These are phyloP conservation scores for Aspergillus haitiensis DNA, from an alignment of 495 filamentous ascomycete species.

Conservation along the genomic window DNA sequence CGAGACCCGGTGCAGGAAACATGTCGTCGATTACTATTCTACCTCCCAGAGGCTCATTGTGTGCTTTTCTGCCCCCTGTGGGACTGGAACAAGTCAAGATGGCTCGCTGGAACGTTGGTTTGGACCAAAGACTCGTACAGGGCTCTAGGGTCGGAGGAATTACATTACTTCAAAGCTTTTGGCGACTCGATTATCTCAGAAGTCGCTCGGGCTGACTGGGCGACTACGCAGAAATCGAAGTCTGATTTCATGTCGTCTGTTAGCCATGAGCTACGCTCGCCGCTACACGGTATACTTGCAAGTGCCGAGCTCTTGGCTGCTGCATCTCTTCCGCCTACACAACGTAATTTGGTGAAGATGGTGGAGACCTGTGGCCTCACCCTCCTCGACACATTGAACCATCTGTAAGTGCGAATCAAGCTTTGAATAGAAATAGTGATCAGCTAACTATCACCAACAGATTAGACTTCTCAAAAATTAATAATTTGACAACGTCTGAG, in stretches of 20 bases:
- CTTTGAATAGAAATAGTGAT: background rate
- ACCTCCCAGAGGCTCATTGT: slow-evolving; percentile 52
- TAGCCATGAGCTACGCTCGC: slow-evolving; percentile 70
- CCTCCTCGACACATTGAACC: slow-evolving; percentile 68
- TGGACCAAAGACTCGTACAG: slow-evolving; percentile 56
- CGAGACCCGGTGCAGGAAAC: background rate
- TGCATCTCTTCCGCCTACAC: slow-evolving; percentile 40
- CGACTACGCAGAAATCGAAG: slow-evolving; percentile 55
- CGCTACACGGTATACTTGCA: slow-evolving; percentile 66
- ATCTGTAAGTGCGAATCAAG: slow-evolving; percentile 38
- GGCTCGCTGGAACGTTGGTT: slow-evolving; percentile 60
- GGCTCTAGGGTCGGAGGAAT: slow-evolving; percentile 44
- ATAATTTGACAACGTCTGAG: slow-evolving; percentile 32
- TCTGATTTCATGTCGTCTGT: slow-evolving; percentile 70
- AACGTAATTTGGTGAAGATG: slow-evolving; percentile 57
- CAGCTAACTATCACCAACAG: slow-evolving; percentile 1
- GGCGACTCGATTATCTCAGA: slow-evolving; percentile 64
- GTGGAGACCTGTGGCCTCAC: slow-evolving; percentile 66
- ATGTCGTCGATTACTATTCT: slow-evolving; percentile 2
- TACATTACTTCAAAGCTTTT: slow-evolving; percentile 59
- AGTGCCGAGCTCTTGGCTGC: slow-evolving; percentile 60
- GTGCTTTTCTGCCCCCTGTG: slow-evolving; percentile 61
- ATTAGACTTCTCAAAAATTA: slow-evolving; percentile 60
- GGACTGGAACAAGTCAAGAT: slow-evolving; percentile 59
- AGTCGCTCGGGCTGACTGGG: slow-evolving; percentile 53